phyloP scores from a whole-genome alignment of 2,329 filamentous ascomycete species.

The Didymella pinodella region DNA sequence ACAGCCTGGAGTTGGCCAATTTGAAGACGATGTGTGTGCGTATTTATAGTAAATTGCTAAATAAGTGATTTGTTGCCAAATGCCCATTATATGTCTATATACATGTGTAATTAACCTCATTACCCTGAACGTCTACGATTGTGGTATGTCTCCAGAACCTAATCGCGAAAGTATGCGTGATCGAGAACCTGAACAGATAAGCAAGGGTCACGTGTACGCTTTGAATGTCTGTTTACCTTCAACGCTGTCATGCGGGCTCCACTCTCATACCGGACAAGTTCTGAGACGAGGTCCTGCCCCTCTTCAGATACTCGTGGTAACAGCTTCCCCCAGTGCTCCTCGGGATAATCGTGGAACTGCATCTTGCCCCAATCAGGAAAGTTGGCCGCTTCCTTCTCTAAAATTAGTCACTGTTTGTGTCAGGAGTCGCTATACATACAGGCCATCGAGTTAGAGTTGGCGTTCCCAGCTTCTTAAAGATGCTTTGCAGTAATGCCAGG shows the following conservation, averaged over 20 bases:
- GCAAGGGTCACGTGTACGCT: not conserved
- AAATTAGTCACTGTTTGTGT: conserved; percentile 16
- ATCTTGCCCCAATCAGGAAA: conserved; percentile 90
- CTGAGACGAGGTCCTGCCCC: conserved; percentile 71
- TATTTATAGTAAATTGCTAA: not conserved
- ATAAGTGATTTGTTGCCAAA: not conserved
- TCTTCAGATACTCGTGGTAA: conserved; percentile 66
- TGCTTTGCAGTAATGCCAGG: conserved; percentile 86
- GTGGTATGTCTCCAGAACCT: not conserved
- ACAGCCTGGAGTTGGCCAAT: too few species aligned
- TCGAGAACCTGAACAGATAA: conserved; percentile 35
- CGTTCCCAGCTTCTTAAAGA: conserved; percentile 90
- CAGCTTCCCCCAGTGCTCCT: conserved; percentile 72
- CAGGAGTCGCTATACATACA: conserved; percentile 53
- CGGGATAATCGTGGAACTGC: conserved; percentile 78
- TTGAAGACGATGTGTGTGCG: not conserved
- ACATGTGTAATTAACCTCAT: conserved; percentile 1
- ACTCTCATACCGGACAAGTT: conserved; percentile 77
- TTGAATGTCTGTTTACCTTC: conserved; percentile 56
- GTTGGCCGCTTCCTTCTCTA: conserved; percentile 64
- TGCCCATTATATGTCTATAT: conserved; percentile 9
- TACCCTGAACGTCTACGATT: not conserved
- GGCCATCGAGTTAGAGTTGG: conserved; percentile 85
- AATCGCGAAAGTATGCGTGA: conserved; percentile 40
- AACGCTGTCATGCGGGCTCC: conserved; percentile 70